Base-by-base conservation (phyloP, 345 rosid genomes). In the Citrus cavaleriei region DNA sequence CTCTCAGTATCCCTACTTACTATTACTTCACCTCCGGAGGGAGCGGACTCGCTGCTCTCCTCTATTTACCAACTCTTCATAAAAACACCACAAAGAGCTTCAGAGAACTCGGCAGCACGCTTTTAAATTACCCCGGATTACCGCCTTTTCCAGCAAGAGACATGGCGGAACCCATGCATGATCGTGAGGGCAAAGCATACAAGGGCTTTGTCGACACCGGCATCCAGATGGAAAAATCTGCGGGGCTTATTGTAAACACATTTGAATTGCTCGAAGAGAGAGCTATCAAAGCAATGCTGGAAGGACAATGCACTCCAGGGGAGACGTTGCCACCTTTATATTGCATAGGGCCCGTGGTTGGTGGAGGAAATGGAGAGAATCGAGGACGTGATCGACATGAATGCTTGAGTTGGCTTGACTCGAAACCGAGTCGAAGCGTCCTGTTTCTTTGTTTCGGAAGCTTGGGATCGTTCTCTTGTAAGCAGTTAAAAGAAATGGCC, bases 401-500 rank as follows among this genome's bases (percentile, higher is more conserved):
- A 42, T 84, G 84, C 65, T 16, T 88, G 66, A 60, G 57, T n/a
- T 85, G 88, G 90, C 85, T 88, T 0, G 78, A 82, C 59, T 70
- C 82, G 7, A 86, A 82, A 51, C 83, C 87, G 16, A 59, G 67
- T 55, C 63, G 71, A 55, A 85, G 86, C 72, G 88, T 85, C 14
- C 46, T 87, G 4, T 82, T 83, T 61, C 76, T 85, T 3, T 63
- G 86, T 72, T 87, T 87, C 30, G 90, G 90, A 5, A 85, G 90
- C 74, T 3, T 78, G 82, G 90, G 88, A 6, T 49, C 32, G 16
- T 76, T 87, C 24, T 63, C 77, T 12, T 7, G 76, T 4, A 60
- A 63, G 25, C 93, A 88, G 67, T 35, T 88, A 49, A 79, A 25
- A 76, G 89, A 86, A 68, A 87, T 86, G 14, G 91, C 89, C 8